These are phyloP conservation scores for Ceratocystis alfenasii DNA, from an alignment of 2,329 filamentous ascomycete genomes.

Conservation along the genomic window DNA sequence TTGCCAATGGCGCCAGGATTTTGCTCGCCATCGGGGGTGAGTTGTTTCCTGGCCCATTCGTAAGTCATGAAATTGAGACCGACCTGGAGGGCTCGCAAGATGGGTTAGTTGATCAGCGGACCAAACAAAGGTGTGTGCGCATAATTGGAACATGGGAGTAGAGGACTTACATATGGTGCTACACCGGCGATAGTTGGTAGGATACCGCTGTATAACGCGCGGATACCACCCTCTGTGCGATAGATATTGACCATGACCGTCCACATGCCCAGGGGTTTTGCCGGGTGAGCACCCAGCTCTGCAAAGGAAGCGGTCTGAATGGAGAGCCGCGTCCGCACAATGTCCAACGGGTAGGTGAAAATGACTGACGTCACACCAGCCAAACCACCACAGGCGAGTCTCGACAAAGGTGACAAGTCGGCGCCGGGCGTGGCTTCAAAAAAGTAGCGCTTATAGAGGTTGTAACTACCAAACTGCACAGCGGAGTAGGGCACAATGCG, in stretches of 20 bases:
- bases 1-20: conserved; percentile 73
- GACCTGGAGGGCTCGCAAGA: conserved; percentile 42
- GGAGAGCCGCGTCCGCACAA: conserved; percentile 86
- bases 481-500: conserved; percentile 97
- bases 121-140: background rate
- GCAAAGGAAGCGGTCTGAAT: conserved; percentile 97
- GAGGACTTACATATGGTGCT: conserved; percentile 64
- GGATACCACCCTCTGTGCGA: conserved; percentile 72
- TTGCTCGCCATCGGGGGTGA: conserved; percentile 79
- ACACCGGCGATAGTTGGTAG: conserved; percentile 89
- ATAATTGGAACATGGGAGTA: background rate
- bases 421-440: conserved; percentile 66
- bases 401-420: conserved; percentile 59
- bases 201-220: conserved; percentile 86
- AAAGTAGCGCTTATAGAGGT: conserved; percentile 82
- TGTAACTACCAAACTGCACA: conserved; percentile 96
- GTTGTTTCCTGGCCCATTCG: conserved; percentile 68
- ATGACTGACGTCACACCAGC: conserved; percentile 94
- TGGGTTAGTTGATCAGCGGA: background rate
- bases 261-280: conserved; percentile 85
- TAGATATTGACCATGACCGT: conserved; percentile 73
- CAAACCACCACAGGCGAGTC: conserved; percentile 78
- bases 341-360: conserved; percentile 91
- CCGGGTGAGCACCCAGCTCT: conserved; percentile 51
- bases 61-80: conserved; percentile 99